Evolutionary conservation across 805 yeast genomes (phyloP).

Genomic region (Candida easanensis): DNA sequence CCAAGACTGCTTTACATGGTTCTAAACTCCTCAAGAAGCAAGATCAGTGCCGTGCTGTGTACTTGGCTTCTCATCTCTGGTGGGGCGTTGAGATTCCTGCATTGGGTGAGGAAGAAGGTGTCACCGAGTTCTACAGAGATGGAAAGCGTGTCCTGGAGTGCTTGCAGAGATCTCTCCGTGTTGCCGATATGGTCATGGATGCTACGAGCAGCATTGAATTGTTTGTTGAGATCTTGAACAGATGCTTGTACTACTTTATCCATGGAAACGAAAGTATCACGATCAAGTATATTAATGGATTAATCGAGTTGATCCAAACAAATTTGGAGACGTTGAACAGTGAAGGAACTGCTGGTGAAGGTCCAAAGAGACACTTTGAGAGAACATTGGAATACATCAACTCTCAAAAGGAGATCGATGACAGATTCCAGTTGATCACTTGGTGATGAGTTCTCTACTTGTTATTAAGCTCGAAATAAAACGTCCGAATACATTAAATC

Average conservation of each 20-base stretch:
- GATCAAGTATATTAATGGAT: constrained; percentile 74
- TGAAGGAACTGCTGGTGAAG: constrained; percentile 17
- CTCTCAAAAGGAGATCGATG: constrained; percentile 68
- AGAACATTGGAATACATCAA: constrained; percentile 70
- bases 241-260: constrained; percentile 80
- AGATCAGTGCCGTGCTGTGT: constrained; percentile 92
- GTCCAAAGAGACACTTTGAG: constrained; percentile 49
- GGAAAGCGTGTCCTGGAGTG: constrained; percentile 86
- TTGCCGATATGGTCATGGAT: constrained; percentile 95
- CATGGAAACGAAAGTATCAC: constrained; percentile 73
- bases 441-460: constrained; percentile 15
- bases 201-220: constrained; percentile 67
- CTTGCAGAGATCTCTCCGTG: constrained; percentile 80
- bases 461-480: too few relatives aligned
- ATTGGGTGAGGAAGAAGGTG: constrained; percentile 43
- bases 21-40: constrained; percentile 86
- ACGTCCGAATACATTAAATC: too few relatives aligned
- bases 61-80: constrained; percentile 88
- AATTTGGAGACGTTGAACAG: constrained; percentile 38
- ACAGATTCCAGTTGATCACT: constrained; percentile 55
- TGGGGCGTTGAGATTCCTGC: constrained; percentile 73
- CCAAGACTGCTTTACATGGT: constrained; percentile 83
- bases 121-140: constrained; percentile 40
- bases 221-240: constrained; percentile 85
- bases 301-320: constrained; percentile 76